A percentile compares a stretch with the other conserved stretches of the same genome.
These are phyloP conservation scores for Lentinula aciculospora DNA, from an alignment of 768 basidiomycete species.

Conservation along the genomic window DNA sequence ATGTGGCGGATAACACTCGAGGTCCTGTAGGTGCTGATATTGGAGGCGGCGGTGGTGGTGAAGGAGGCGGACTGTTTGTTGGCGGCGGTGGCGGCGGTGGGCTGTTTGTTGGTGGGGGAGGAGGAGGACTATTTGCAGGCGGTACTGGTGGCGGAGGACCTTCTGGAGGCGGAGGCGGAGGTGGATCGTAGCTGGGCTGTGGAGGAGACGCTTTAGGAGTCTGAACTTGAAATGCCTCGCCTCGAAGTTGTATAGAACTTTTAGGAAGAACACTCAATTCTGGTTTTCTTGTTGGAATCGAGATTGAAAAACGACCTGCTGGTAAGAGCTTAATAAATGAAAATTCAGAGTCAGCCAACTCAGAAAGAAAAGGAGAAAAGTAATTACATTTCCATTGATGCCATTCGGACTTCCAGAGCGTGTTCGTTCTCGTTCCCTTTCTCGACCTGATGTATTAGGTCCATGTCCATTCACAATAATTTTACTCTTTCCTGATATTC, in stretches of 20 bases:
- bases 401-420: not conserved
- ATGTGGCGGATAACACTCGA: not conserved
- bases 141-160: slow-evolving; percentile 23
- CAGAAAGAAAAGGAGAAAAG: not conserved
- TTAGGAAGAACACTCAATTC: not conserved
- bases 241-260: slow-evolving; percentile 1
- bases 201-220: slow-evolving; percentile 14
- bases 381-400: not conserved
- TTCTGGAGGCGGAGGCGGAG: slow-evolving; percentile 19
- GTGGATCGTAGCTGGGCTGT: slow-evolving; percentile 17
- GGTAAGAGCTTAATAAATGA: not conserved
- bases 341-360: not conserved
- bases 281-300: slow-evolving; percentile 3
- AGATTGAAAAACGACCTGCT: not conserved
- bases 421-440: not conserved
- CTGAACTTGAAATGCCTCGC: slow-evolving; percentile 1
- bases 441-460: not conserved
- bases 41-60: slow-evolving; percentile 18
- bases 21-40: slow-evolving; percentile 14
- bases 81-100: slow-evolving; percentile 9
- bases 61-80: slow-evolving; percentile 20
- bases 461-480: slow-evolving; percentile 2
- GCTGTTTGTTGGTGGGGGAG: slow-evolving; percentile 5
- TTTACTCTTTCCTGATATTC: slow-evolving; percentile 3
- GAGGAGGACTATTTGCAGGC: slow-evolving; percentile 12